A percentile compares a stretch with the other conserved stretches of the same genome.
Conservation (phyloP, 768 basidiomycete genomes). For the Tulasnella sp. region DNA sequence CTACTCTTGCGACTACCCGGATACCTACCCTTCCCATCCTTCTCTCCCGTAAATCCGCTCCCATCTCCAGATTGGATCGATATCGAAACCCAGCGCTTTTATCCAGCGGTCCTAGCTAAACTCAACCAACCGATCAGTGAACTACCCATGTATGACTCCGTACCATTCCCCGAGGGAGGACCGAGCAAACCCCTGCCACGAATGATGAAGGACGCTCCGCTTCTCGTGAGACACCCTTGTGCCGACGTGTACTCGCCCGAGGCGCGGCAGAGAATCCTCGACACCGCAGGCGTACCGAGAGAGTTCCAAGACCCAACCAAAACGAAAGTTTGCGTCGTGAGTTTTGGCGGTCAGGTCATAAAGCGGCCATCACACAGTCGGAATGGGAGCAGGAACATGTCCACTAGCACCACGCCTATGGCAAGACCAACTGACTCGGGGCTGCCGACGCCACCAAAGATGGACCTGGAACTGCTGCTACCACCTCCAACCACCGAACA, state of each 20-base stretch:
- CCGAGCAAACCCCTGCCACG: slow-evolving; percentile 11
- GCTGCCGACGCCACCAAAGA: background rate
- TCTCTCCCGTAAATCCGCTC: slow-evolving; percentile 40
- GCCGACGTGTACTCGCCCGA: slow-evolving; percentile 40
- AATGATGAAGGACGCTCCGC: slow-evolving; percentile 37
- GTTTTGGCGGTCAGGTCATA: slow-evolving; percentile 72
- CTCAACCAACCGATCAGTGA: slow-evolving; percentile 30
- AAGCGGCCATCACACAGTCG: slow-evolving; percentile 18
- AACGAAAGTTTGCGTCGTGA: slow-evolving; percentile 62
- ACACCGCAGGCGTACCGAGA: slow-evolving; percentile 47
- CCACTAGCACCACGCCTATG: background rate
- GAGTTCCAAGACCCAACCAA: slow-evolving; percentile 36
- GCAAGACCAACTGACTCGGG: background rate
- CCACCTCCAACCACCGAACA: no score
- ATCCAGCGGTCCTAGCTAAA: slow-evolving; percentile 34
- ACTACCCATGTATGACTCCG: slow-evolving; percentile 33
- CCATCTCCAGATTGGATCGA: slow-evolving; percentile 60
- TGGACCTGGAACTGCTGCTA: background rate
- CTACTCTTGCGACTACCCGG: slow-evolving; percentile 62
- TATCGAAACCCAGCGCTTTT: slow-evolving; percentile 36
- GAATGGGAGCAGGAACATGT: slow-evolving; percentile 20
- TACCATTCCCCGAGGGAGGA: slow-evolving; percentile 30
- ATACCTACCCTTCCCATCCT: slow-evolving; percentile 66
- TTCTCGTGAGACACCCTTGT: slow-evolving; percentile 57
- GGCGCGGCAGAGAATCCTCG: slow-evolving; percentile 47